Base-by-base conservation (phyloP, 1,139 yeast genomes). In the Pichia sp. region DNA sequence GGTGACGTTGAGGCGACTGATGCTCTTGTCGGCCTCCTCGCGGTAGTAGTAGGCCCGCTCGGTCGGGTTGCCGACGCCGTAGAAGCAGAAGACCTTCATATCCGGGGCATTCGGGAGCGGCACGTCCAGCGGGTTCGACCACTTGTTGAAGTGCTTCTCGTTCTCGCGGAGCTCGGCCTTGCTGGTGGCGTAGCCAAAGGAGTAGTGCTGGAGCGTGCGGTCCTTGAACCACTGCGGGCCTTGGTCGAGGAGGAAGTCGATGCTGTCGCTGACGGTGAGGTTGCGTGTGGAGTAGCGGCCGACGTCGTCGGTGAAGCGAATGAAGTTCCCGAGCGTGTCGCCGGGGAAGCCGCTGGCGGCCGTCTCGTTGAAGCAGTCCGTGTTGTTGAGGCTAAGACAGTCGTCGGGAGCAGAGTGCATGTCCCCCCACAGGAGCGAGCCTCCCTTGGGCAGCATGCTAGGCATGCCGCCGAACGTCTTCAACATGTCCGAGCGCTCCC, bases 61-160 rank as follows among this genome's bases (percentile, higher is more conserved):
- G 0, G 99, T 92, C n/a, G 96, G 95, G 61, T 90, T 92, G 5
- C 97, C 97, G 11, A 90, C 92, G 2, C 99, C 99, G 65, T 93
- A 93, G 67, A 93, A 85, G 65, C 97, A 90, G 70, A 76, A 93
- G 8, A 90, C 76, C 63, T 89, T 87, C 86, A 93, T 75, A 66
- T 89, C 89, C 3, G 99, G 99, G 0, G 99, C 99, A 66, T 86
- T 75, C 1, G 99, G 99, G 51, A 93, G 77, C 1, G 93, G 80
- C 0, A 84, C 97, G 68, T 93, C 99, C 55, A 93, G 74, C 2
- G 99, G 99, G 67, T 93, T 93, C 41, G 84, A 73, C 99, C 99
- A 93, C 68, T 88, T 90, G 53, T 80, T 76, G 60, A 83, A 92
- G 63, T 81, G 80, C 19, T 81, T 74, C 59, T 88, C 83, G 66